A percentile compares a stretch with the other conserved stretches of the same genome.
Conservation (phyloP, 148 eudicot genomes). For the Chenopodium quinoa region DNA sequence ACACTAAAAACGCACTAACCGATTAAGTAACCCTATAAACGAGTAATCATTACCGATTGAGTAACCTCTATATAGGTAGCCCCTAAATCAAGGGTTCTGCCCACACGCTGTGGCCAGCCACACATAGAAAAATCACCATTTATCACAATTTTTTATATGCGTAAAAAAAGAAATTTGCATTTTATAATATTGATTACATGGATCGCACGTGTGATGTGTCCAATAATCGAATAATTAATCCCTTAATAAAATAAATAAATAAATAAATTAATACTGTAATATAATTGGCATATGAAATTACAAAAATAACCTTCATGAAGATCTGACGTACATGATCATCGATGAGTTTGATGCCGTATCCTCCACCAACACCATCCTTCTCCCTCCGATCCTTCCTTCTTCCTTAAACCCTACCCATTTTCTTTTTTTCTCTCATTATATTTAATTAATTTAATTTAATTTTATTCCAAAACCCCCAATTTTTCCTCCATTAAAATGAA, state of each 20-base stretch:
- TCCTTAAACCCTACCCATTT: constrained; percentile 14
- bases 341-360: constrained; percentile 24
- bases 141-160: too few relatives aligned
- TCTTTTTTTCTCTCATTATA: too few relatives aligned
- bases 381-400: background rate
- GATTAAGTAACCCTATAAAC: too few relatives aligned
- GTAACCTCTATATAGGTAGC: too few relatives aligned
- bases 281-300: background rate
- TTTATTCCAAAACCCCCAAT: background rate
- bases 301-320: background rate
- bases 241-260: background rate
- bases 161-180: too few relatives aligned
- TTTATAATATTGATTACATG: constrained; percentile 2
- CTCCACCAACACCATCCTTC: background rate
- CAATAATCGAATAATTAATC: background rate
- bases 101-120: too few relatives aligned
- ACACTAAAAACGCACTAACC: too few relatives aligned
- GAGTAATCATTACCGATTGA: too few relatives aligned
- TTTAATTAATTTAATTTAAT: too few relatives aligned
- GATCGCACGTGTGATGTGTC: constrained; percentile 21
- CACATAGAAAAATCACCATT: too few relatives aligned
- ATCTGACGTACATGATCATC: constrained; percentile 5
- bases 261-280: too few relatives aligned
- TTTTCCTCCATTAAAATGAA: constrained; percentile 3
- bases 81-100: too few relatives aligned